Evolutionary conservation across 2,329 filamentous ascomycete species (phyloP).

Genomic region (Aspergillus bombycis): DNA sequence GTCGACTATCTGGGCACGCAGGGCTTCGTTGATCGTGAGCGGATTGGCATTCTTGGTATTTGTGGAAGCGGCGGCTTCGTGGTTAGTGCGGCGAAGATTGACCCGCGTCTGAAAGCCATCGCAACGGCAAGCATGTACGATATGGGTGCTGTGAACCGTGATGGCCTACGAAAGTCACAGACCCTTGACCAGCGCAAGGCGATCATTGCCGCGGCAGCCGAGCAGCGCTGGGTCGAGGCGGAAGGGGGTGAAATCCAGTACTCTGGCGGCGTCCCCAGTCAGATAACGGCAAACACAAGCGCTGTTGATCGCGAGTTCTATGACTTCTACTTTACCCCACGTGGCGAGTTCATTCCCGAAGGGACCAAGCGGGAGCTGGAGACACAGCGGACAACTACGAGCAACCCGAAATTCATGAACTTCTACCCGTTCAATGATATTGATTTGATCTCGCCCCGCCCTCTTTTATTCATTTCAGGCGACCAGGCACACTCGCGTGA

Average conservation of each 20-base stretch:
- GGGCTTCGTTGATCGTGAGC: slow-evolving; percentile 25
- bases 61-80: slow-evolving; percentile 30
- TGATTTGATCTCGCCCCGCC: slow-evolving; percentile 26
- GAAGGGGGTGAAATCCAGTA: slow-evolving; percentile 18
- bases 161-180: slow-evolving; percentile 15
- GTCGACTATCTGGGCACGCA: slow-evolving; percentile 30
- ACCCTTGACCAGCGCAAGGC: slow-evolving; percentile 18
- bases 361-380: slow-evolving; percentile 26
- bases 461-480: slow-evolving; percentile 27
- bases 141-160: slow-evolving; percentile 15
- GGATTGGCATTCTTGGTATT: slow-evolving; percentile 32
- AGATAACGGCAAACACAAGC: slow-evolving; percentile 23
- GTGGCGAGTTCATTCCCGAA: slow-evolving; percentile 30
- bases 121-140: slow-evolving; percentile 21
- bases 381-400: slow-evolving; percentile 34
- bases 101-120: slow-evolving; percentile 22
- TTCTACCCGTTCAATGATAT: slow-evolving; percentile 30
- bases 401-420: slow-evolving; percentile 34
- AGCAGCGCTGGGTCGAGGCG: slow-evolving; percentile 25
- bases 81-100: slow-evolving; percentile 41
- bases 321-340: slow-evolving; percentile 36
- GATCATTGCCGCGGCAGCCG: slow-evolving; percentile 15
- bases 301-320: slow-evolving; percentile 32
- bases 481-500: slow-evolving; percentile 27
- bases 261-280: slow-evolving; percentile 23